Evolutionary conservation across 83 land plant genomes (phyloP).

Genomic region (Picea abies): DNA sequence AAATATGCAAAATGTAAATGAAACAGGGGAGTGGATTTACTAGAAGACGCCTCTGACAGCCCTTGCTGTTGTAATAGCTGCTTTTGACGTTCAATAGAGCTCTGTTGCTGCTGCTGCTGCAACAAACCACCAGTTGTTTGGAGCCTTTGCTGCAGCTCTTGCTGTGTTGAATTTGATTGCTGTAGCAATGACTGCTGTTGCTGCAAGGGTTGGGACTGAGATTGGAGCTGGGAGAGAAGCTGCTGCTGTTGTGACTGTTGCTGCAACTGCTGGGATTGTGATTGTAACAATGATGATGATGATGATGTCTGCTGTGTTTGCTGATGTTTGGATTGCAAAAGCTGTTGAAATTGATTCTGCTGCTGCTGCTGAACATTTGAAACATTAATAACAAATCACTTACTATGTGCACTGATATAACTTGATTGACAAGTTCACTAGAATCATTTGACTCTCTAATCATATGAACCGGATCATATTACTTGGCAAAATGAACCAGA

Average conservation of each 20-base stretch:
- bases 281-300: slow-evolving; percentile 4
- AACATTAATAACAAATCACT: background rate
- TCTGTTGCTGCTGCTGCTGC: slow-evolving; percentile 38
- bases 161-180: background rate
- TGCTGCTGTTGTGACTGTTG: slow-evolving; percentile 33
- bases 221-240: slow-evolving; percentile 15
- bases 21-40: background rate
- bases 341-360: slow-evolving; percentile 32
- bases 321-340: slow-evolving; percentile 32
- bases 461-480: too few relatives aligned
- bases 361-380: slow-evolving; percentile 23
- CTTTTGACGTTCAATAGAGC: slow-evolving; percentile 30
- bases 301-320: slow-evolving; percentile 42
- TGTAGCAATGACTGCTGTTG: slow-evolving; percentile 17
- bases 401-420: background rate
- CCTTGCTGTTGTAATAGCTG: slow-evolving; percentile 7
- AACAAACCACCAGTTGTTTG: slow-evolving; percentile 41
- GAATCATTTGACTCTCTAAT: background rate
- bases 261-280: slow-evolving; percentile 25
- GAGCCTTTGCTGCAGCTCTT: slow-evolving; percentile 51
- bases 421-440: background rate
- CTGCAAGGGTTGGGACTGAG: slow-evolving; percentile 22
- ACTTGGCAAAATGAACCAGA: too few relatives aligned
- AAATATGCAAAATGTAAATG: background rate
- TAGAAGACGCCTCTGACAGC: slow-evolving; percentile 8